Base-by-base conservation (phyloP, 805 yeast genomes). In the Metschnikowia sp. region DNA sequence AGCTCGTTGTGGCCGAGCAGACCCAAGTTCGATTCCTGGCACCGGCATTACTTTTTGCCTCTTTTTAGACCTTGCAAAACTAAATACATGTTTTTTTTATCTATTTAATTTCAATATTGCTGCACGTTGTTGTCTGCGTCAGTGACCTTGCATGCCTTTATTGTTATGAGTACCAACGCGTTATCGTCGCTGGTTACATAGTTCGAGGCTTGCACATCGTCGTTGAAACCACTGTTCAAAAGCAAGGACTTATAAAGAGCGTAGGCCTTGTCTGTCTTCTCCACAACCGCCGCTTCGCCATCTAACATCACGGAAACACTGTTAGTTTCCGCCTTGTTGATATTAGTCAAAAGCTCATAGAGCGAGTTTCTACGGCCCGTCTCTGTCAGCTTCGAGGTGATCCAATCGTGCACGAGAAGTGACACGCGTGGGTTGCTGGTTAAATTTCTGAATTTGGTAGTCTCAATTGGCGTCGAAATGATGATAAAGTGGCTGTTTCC, bases 321-420 rank as follows among this genome's bases (percentile, higher is more conserved):
- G 48, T 90, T 80, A 30, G 54, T 50, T 62, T 89, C 96, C 11
- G 82, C 75, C 62, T 86, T 92, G 64, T 92, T 92, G 62, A 92
- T 68, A 51, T 80, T 82, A 52, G 86, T 83, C 51, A 92, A 75
- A 40, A 88, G 65, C 61, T 83, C 83, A 53, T 39, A 73, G 55
- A 51, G 68, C 50, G 59, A 67, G 55, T 61, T 58, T 32, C 64
- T 49, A 37, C 62, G 38, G 31, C 52, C 50, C n/a, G 47, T 46
- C 3, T 62, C 57, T 2, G 59, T 49, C 35, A 69, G 65, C 57
- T 76, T 75, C 4, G 86, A 81, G 1, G 88, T 77, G 12, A 86
- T 78, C 97, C 97, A 91, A 59, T 92, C 98, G 62, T 92, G 98
- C 37, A 92, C 81, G 50, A 92, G 72, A 39, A 92, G 63, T 0